phyloP scores from a whole-genome alignment of 2,329 filamentous ascomycete species.

The Endocalyx cinctus region DNA sequence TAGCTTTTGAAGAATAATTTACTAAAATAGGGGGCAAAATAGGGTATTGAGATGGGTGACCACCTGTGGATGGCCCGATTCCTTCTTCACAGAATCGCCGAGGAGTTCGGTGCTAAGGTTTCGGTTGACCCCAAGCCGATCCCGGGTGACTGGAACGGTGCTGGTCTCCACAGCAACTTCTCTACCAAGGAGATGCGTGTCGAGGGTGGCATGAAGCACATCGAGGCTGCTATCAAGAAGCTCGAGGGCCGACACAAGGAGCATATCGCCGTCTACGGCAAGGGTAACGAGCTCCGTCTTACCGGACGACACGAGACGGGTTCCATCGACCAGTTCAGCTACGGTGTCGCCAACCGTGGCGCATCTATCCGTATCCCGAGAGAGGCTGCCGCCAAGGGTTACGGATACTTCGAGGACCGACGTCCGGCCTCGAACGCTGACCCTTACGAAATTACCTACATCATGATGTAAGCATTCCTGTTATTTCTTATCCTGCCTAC shows the following conservation, averaged over 20 bases:
- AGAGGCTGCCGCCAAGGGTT: slow-evolving; percentile 78
- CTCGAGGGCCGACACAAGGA: slow-evolving; percentile 71
- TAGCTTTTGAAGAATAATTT: too few species aligned
- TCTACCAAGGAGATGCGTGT: slow-evolving; percentile 83
- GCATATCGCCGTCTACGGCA: slow-evolving; percentile 91
- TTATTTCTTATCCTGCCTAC: too few species aligned
- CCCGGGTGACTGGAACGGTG: slow-evolving; percentile 94
- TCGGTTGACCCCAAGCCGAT: slow-evolving; percentile 96
- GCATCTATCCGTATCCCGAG: slow-evolving; percentile 90
- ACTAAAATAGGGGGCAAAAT: too few species aligned
- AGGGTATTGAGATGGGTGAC: slow-evolving; percentile 89
- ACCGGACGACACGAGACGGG: slow-evolving; percentile 95
- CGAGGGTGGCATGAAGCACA: slow-evolving; percentile 92
- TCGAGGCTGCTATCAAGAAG: slow-evolving; percentile 82
- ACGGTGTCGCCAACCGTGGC: slow-evolving; percentile 93
- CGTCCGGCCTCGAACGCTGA: slow-evolving; percentile 77
- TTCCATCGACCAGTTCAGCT: slow-evolving; percentile 87
- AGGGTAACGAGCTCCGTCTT: slow-evolving; percentile 91
- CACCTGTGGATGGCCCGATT: slow-evolving; percentile 93
- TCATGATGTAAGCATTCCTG: too few species aligned
- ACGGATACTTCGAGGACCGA: slow-evolving; percentile 90
- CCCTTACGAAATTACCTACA: slow-evolving; percentile 74
- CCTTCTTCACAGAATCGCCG: slow-evolving; percentile 84
- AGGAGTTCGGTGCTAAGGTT: slow-evolving; percentile 95
- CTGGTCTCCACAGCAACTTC: slow-evolving; percentile 78